Evolutionary conservation across 192 early-diverging fungal species (phyloP), one percentile per base, ranked within the genome.

Genomic region (Dissophora globulifera): DNA sequence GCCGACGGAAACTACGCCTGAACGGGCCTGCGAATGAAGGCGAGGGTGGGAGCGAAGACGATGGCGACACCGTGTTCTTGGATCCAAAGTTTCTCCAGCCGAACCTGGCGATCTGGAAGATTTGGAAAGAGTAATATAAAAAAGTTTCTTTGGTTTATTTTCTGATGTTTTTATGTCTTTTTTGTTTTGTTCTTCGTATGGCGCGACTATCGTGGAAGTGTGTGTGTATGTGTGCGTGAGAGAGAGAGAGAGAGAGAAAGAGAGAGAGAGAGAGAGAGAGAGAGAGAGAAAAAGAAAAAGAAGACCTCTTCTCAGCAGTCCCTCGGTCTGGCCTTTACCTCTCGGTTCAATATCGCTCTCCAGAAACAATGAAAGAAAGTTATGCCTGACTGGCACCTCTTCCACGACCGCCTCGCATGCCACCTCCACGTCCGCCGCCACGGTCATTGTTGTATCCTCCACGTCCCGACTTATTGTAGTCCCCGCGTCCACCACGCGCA

Each of bases 401-500:
- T 31, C 72, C 72, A 55, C 72, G 72, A n/a, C 72, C 62, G 13
- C 62, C 63, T 13, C 62, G 40, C 45, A 55, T 45, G 30, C 69
- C 67, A 16, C 69, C 72, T 23, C 70, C 70, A 50, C 72, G 72
- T 20, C 72, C 72, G 16, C 72, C 63, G 30, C n/a, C n/a, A n/a
- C 62, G 62, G n/a, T 67, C 72, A 2, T 45, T 66, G 3, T 45
- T 66, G 29, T 60, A 66, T 8, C 72, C 72, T 8, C 88, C 84
- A 49, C 84, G 69, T 38, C 72, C 72, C 4, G 57, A 33, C 40
- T 58, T 59, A 43, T 69, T 67, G 51, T 50, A 69, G 46, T 60
- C 67, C 15, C 67, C 67, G 27, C 67, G 56, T 81, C 84, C 26
- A 40, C 88, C 84, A 60, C 84, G 74, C 5, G 52, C 63, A 20